Evolutionary conservation across 768 basidiomycete species (phyloP), one percentile per base, ranked within the genome.

Genomic region (Pleurotus citrinopileatus): DNA sequence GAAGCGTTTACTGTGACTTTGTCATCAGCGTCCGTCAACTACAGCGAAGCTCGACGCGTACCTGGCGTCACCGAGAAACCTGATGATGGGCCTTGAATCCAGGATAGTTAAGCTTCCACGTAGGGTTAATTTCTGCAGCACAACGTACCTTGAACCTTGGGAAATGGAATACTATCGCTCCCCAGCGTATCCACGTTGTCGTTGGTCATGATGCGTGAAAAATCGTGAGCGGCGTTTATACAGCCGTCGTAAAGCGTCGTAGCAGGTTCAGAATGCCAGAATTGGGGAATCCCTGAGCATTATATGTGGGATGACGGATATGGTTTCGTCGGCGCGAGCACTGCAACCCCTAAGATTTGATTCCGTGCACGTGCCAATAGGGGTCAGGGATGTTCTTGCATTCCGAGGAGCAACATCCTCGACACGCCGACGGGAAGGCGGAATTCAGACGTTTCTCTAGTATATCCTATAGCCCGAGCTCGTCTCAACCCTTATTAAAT

Each of bases 171-270:
- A n/a, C 6, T 17, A 13, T 40, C 38, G 38, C 17, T 40, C 17
- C 38, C 19, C 38, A 13, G 7, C 10, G 38, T 3, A n/a, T 7
- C 38, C 32, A 40, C 17, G 17, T 28, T 27, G 43, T 7, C n/a
- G 17, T 47, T 29, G 8, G 45, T 28, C 3, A 4, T 27, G 10
- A 47, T 27, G 25, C 25, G 45, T 47, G n/a, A 13, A 7, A 40
- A 15, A 15, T 40, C 38, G 38, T 47, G 20, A 27, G 45, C 45
- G 45, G 45, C 45, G 45, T 47, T 47, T 47, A 47, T 47, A 28
- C 28, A 26, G 25, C 38, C 17, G 38, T 40, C 38, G 38, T 40
- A 19, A 3, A n/a, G 3, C 7, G 5, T 40, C 38, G 38, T 40
- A 19, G 17, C 38, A 40, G 19, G 10, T 7, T 40, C 10, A 19